These are phyloP conservation scores for Symmetrospora coprosmae DNA, from an alignment of 768 basidiomycete genomes.

Conservation along the genomic window DNA sequence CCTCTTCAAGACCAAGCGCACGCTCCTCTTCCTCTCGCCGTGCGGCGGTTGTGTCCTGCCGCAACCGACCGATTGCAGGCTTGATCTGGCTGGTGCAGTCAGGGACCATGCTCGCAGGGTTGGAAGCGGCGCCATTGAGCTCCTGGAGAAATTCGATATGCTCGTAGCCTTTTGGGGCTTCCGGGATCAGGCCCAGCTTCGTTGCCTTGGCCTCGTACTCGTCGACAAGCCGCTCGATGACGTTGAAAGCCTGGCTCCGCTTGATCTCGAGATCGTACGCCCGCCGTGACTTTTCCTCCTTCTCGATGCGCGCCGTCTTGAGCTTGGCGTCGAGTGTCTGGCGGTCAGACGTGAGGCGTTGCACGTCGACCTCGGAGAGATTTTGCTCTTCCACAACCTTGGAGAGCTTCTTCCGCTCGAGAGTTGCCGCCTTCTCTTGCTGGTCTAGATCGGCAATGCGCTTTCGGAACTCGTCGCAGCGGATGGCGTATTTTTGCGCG, in stretches of 20 bases:
- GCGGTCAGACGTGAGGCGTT: slow-evolving; percentile 78
- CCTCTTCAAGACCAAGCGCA: slow-evolving; percentile 44
- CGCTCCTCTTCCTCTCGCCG: slow-evolving; percentile 19
- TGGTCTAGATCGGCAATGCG: slow-evolving; percentile 44
- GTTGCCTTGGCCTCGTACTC: slow-evolving; percentile 62
- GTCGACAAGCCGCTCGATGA: slow-evolving; percentile 68
- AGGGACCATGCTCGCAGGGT: slow-evolving; percentile 52
- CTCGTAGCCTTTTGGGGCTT: slow-evolving; percentile 55
- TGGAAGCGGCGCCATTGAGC: slow-evolving; percentile 60
- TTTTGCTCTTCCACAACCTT: slow-evolving; percentile 71
- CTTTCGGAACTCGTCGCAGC: slow-evolving; percentile 42
- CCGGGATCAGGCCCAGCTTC: slow-evolving; percentile 61
- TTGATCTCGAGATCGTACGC: slow-evolving; percentile 53
- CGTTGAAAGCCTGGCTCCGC: slow-evolving; percentile 60
- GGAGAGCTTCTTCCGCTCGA: slow-evolving; percentile 51
- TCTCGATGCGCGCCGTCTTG: slow-evolving; percentile 42
- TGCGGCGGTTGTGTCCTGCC: slow-evolving; percentile 4
- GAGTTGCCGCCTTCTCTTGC: slow-evolving; percentile 27
- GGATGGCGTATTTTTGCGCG: not conserved
- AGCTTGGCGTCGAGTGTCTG: slow-evolving; percentile 46
- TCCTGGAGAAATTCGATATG: slow-evolving; percentile 65
- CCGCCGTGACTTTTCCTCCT: slow-evolving; percentile 7
- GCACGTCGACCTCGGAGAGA: slow-evolving; percentile 76
- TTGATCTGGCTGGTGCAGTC: slow-evolving; percentile 62
- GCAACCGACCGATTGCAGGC: slow-evolving; percentile 43